Conservation (phyloP, 371 early-diverging fungal genomes). For the Catenaria anguillulae region DNA sequence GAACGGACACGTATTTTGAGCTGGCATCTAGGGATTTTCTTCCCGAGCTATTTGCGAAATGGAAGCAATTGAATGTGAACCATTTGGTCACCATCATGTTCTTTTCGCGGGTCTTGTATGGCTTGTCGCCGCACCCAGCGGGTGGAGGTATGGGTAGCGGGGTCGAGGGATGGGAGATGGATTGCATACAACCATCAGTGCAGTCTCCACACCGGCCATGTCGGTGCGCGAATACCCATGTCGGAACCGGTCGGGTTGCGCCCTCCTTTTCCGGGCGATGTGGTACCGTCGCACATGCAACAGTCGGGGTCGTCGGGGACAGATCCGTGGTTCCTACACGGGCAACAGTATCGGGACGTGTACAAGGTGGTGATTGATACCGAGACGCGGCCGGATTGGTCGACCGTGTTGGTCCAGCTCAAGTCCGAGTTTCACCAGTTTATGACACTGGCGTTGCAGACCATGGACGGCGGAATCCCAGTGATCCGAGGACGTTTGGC, state of each 20-base stretch:
- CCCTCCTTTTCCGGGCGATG: too few species aligned
- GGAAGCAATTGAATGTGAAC: slow-evolving; percentile 73
- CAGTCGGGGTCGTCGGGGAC: too few species aligned
- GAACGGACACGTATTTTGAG: slow-evolving; percentile 76
- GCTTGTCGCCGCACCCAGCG: too few species aligned
- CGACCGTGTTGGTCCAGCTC: slow-evolving; percentile 49
- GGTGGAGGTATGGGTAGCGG: too few species aligned
- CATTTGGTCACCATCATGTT: slow-evolving; percentile 91
- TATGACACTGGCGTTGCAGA: slow-evolving; percentile 54
- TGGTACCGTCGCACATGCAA: too few species aligned
- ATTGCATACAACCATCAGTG: too few species aligned
- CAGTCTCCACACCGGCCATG: too few species aligned
- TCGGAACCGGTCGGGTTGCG: too few species aligned
- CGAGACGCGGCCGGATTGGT: slow-evolving; percentile 82
- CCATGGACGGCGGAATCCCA: slow-evolving; percentile 31
- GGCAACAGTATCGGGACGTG: slow-evolving; percentile 54
- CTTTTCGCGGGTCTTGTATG: slow-evolving; percentile 73
- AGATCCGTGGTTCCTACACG: too few species aligned
- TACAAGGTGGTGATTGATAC: slow-evolving; percentile 88
- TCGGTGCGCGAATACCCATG: too few species aligned
- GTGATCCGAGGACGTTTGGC: slow-evolving; percentile 29
- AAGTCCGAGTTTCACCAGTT: slow-evolving; percentile 63
- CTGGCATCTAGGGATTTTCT: slow-evolving; percentile 77
- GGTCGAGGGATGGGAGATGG: too few species aligned
- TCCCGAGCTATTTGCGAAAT: slow-evolving; percentile 70